phyloP scores from a whole-genome alignment of 23 red algal species.

The Gracilaria caudata region DNA sequence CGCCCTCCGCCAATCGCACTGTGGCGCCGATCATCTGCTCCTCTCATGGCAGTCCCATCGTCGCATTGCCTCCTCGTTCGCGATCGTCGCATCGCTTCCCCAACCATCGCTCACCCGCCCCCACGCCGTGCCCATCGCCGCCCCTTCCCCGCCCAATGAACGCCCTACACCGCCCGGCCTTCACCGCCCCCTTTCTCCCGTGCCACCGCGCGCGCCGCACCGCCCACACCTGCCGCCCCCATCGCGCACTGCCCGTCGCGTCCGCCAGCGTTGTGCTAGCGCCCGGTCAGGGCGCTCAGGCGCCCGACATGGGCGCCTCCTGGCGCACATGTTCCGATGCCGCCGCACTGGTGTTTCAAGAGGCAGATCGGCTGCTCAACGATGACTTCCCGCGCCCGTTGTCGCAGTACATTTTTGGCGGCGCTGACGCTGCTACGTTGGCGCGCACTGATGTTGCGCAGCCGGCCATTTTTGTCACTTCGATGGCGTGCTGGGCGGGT shows the following conservation, averaged over 20 bases:
- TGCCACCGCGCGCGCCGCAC: not conserved
- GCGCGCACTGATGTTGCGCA: constrained; percentile 97
- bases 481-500: constrained; percentile 76
- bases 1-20: too few relatives aligned
- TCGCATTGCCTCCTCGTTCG: not conserved
- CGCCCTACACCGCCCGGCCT: constrained; percentile 7
- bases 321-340: constrained; percentile 50
- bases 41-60: too few relatives aligned
- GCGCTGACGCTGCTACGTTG: constrained; percentile 61
- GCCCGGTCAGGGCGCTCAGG: constrained; percentile 79
- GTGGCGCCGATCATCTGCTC: too few relatives aligned
- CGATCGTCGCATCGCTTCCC: not conserved
- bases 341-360: constrained; percentile 26
- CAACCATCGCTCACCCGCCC: not conserved
- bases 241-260: too few relatives aligned
- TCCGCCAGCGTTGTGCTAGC: constrained; percentile 38
- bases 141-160: not conserved
- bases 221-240: constrained; percentile 10
- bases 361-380: constrained; percentile 47
- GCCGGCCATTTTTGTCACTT: constrained; percentile 94
- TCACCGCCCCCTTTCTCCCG: not conserved
- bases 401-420: constrained; percentile 56
- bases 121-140: not conserved
- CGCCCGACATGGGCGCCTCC: constrained; percentile 46
- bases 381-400: constrained; percentile 36